Percentiles rank a stretch among this genome's conserved stretches.
phyloP scores from a whole-genome alignment of 1,139 yeast species.

The Petasospora fabianii region DNA sequence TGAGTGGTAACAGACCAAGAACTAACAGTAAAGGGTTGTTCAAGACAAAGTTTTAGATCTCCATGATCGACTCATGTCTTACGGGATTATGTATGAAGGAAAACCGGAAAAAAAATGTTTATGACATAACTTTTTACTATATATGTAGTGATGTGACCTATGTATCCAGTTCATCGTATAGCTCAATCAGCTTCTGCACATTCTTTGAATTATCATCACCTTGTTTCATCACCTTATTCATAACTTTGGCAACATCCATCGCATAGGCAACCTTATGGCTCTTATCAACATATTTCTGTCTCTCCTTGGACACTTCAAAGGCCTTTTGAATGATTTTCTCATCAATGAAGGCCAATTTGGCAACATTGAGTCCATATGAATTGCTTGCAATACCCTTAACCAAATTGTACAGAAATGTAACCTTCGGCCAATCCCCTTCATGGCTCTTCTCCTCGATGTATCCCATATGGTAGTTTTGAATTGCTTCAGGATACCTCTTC shows the following conservation, averaged over 20 bases:
- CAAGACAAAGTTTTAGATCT: conserved; percentile 32
- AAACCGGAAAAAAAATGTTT: no score
- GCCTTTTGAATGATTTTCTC: conserved; percentile 48
- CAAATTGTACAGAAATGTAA: conserved; percentile 60
- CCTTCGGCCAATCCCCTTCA: conserved; percentile 36
- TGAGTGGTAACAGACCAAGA: conserved; percentile 37
- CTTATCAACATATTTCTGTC: conserved; percentile 33
- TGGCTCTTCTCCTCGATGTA: conserved; percentile 44
- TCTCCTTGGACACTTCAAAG: conserved; percentile 38
- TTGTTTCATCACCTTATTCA: background rate
- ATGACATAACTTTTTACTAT: no score
- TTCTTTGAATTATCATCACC: conserved; percentile 6
- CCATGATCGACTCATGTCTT: no score
- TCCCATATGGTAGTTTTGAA: conserved; percentile 71
- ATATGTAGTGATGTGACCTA: background rate
- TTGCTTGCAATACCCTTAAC: conserved; percentile 56
- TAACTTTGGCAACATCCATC: background rate
- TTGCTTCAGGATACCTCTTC: conserved; percentile 38
- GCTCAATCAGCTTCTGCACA: conserved; percentile 7
- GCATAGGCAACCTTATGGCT: background rate
- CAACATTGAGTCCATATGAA: conserved; percentile 79
- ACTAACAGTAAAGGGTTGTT: conserved; percentile 37
- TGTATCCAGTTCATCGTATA: conserved; percentile 1
- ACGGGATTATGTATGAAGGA: no score
- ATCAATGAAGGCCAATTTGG: conserved; percentile 64